Percentiles rank a stretch among this genome's conserved stretches.
Evolutionary conservation across 352 stramenopile species (phyloP).

Genomic region (Pythium periplocum): DNA sequence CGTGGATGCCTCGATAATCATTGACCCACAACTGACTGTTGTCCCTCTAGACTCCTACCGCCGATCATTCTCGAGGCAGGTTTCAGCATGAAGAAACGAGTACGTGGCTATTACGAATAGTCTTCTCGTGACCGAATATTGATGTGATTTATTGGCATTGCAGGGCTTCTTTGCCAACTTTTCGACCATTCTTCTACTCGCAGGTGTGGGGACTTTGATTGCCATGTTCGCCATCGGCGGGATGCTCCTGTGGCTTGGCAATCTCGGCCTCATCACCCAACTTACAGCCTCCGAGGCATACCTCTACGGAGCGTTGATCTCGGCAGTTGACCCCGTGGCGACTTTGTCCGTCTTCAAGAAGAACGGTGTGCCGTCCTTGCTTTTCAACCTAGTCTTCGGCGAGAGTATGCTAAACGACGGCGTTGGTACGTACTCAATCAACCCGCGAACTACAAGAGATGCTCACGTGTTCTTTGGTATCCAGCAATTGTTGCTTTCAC

Average conservation of each 20-base stretch:
- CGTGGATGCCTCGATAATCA: background rate
- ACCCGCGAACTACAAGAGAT: no score
- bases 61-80: slow-evolving; percentile 84
- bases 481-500: slow-evolving; percentile 80
- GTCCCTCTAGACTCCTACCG: slow-evolving; percentile 30
- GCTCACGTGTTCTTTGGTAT: background rate
- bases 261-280: slow-evolving; percentile 69
- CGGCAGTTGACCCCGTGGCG: slow-evolving; percentile 91
- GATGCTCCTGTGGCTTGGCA: slow-evolving; percentile 64
- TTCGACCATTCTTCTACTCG: slow-evolving; percentile 79
- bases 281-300: slow-evolving; percentile 87
- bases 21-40: no score
- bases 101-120: slow-evolving; percentile 15
- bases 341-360: slow-evolving; percentile 93
- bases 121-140: background rate
- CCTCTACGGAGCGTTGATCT: slow-evolving; percentile 91
- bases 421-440: slow-evolving; percentile 48
- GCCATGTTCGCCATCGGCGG: slow-evolving; percentile 79
- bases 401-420: slow-evolving; percentile 95
- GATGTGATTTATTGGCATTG: slow-evolving; percentile 2
- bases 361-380: slow-evolving; percentile 69
- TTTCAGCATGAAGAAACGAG: slow-evolving; percentile 86
- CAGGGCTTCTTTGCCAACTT: slow-evolving; percentile 88
- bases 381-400: slow-evolving; percentile 96
- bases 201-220: slow-evolving; percentile 73